Conservation (phyloP, 169 alveolate species). For the Eimeria brunetti region DNA sequence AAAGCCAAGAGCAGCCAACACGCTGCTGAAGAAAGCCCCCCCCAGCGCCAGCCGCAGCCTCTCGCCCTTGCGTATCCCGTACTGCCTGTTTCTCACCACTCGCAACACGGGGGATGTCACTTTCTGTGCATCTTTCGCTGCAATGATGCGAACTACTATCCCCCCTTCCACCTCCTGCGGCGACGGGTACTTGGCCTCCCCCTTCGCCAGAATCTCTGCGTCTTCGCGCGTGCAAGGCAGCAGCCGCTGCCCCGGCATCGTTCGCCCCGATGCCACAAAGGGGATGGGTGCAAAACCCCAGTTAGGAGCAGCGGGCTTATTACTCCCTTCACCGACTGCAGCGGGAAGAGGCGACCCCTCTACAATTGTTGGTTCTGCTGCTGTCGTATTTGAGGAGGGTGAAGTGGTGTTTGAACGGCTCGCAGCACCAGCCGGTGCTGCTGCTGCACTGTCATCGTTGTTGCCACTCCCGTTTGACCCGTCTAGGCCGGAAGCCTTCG, state of each 20-base stretch:
- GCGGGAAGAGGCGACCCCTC: not conserved
- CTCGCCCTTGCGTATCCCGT: slow-evolving; percentile 91
- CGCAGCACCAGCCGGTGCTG: not conserved
- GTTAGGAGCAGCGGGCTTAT: not conserved
- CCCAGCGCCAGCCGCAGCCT: slow-evolving; percentile 84
- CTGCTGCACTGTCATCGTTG: not conserved
- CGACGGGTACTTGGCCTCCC: slow-evolving; percentile 82
- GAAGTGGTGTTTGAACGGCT: not conserved
- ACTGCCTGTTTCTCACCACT: slow-evolving; percentile 86
- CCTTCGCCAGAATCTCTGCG: slow-evolving; percentile 80
- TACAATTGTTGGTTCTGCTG: not conserved
- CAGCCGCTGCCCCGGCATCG: slow-evolving; percentile 86
- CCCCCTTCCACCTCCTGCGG: slow-evolving; percentile 90
- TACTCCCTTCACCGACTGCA: not conserved
- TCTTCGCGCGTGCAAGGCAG: slow-evolving; percentile 84
- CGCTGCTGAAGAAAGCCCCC: slow-evolving; percentile 74
- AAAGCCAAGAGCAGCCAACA: slow-evolving; percentile 85
- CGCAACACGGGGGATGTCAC: slow-evolving; percentile 89
- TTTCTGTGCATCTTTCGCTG: slow-evolving; percentile 81
- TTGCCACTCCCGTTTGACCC: not conserved
- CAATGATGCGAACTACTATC: slow-evolving; percentile 87
- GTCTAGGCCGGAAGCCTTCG: not conserved
- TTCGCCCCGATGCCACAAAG: slow-evolving; percentile 65
- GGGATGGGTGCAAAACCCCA: slow-evolving; percentile 72
- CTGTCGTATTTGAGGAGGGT: not conserved